Evolutionary conservation across 2,329 filamentous ascomycete species (phyloP).

Genomic region (Gnomoniopsis sp.): DNA sequence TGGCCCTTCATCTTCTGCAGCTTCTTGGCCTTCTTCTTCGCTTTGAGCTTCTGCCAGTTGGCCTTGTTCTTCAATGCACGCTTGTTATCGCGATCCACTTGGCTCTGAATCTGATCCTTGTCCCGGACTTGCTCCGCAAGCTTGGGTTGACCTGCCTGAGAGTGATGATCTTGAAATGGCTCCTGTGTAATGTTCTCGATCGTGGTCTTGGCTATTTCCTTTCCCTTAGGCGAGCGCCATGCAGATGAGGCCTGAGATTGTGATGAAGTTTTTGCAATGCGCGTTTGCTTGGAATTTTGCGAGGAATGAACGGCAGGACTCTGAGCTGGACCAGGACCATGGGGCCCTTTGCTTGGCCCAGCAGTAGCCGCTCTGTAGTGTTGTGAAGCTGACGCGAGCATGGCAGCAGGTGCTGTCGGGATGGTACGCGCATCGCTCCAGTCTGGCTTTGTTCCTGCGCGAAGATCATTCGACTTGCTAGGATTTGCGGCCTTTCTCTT

Average conservation of each 20-base stretch:
- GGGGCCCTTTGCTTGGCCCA: neutral
- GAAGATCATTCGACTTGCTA: neutral
- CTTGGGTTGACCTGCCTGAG: too few species aligned
- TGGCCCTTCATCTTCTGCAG: neutral
- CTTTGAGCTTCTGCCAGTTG: too few species aligned
- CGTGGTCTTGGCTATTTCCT: neutral
- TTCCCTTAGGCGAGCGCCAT: neutral
- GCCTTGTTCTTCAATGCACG: too few species aligned
- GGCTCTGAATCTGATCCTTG: too few species aligned
- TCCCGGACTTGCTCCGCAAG: too few species aligned
- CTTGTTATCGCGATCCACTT: too few species aligned
- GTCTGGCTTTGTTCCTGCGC: neutral
- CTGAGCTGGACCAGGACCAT: neutral
- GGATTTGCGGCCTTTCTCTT: neutral
- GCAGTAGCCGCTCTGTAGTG: neutral
- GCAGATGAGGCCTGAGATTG: too few species aligned
- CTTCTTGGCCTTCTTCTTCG: neutral
- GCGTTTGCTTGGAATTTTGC: too few species aligned
- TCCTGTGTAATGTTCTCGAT: neutral
- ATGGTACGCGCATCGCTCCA: neutral
- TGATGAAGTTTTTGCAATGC: too few species aligned
- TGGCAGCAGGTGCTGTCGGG: neutral
- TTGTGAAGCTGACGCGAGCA: neutral
- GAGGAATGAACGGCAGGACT: neutral
- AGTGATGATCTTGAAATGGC: neutral